Evolutionary conservation across 2,329 filamentous ascomycete species (phyloP).

Genomic region (Arthrobotrys sinensis): DNA sequence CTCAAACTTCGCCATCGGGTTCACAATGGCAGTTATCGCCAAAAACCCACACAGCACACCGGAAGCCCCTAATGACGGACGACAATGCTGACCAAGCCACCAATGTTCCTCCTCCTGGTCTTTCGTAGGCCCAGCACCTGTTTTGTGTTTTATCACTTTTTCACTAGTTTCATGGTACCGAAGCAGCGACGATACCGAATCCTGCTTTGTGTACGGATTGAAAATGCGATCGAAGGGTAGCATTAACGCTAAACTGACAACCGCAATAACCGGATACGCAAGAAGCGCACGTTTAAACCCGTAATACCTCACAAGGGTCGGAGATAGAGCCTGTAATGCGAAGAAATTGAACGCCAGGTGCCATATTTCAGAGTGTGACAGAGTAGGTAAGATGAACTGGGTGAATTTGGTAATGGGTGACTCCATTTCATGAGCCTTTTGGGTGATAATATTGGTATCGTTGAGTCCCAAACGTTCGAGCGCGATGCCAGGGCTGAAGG

Average conservation of each 20-base stretch:
- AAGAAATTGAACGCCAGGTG: constrained; percentile 58
- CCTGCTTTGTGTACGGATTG: constrained; percentile 36
- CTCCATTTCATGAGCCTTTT: not conserved
- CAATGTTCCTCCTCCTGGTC: constrained; percentile 36
- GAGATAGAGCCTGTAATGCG: constrained; percentile 42
- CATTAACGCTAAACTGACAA: not conserved
- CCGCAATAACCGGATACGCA: constrained; percentile 19
- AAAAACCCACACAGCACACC: constrained; percentile 44
- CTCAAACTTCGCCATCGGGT: constrained; percentile 53
- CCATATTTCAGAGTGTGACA: constrained; percentile 37
- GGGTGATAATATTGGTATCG: not conserved
- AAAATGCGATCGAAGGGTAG: constrained; percentile 14
- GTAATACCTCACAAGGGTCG: constrained; percentile 51
- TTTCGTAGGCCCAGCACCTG: constrained; percentile 21
- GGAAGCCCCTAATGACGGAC: constrained; percentile 30
- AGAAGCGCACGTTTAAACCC: constrained; percentile 35
- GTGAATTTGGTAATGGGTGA: constrained; percentile 18
- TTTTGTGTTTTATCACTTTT: constrained; percentile 3
- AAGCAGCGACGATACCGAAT: not conserved
- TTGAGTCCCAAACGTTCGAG: constrained; percentile 39
- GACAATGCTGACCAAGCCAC: constrained; percentile 36
- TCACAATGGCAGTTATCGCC: constrained; percentile 50
- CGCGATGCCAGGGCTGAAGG: constrained; percentile 10
- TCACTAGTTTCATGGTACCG: constrained; percentile 24
- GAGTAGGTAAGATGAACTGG: constrained; percentile 43